A percentile compares a stretch with the other conserved stretches of the same genome.
Conservation (phyloP, 228 moss, liverwort and hornwort genomes). For the Sphagnum fallax region DNA sequence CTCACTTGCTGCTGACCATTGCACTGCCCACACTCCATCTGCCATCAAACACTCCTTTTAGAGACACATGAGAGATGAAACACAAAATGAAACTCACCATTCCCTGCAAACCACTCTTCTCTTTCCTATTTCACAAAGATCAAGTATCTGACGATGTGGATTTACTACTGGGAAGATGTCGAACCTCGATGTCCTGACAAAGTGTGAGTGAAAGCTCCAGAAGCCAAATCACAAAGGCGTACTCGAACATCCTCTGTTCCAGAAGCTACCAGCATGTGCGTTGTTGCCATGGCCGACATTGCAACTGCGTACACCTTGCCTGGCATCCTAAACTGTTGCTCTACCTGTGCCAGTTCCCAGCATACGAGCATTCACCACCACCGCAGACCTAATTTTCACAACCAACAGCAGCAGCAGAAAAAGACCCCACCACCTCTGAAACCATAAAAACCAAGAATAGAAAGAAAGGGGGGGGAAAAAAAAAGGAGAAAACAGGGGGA, state of each 20-base stretch:
- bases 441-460: no score
- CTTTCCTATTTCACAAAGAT: background rate
- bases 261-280: constrained; percentile 86
- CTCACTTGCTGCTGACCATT: constrained; percentile 88
- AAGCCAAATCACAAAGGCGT: constrained; percentile 88
- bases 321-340: constrained; percentile 66
- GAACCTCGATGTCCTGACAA: constrained; percentile 86
- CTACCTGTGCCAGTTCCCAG: constrained; percentile 37
- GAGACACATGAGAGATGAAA: no score
- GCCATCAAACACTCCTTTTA: constrained; percentile 6
- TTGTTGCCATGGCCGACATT: constrained; percentile 73
- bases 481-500: no score
- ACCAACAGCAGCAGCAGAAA: no score
- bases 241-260: constrained; percentile 82
- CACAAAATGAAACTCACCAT: no score
- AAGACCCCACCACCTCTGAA: no score
- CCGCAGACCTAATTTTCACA: no score
- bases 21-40: constrained; percentile 97
- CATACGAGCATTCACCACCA: no score
- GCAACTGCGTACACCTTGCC: constrained; percentile 78
- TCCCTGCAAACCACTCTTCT: no score
- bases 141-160: no score
- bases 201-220: constrained; percentile 95
- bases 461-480: no score
- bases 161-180: background rate